Evolutionary conservation across 331 rosid genomes (phyloP).

Genomic region (Cydonia oblonga): DNA sequence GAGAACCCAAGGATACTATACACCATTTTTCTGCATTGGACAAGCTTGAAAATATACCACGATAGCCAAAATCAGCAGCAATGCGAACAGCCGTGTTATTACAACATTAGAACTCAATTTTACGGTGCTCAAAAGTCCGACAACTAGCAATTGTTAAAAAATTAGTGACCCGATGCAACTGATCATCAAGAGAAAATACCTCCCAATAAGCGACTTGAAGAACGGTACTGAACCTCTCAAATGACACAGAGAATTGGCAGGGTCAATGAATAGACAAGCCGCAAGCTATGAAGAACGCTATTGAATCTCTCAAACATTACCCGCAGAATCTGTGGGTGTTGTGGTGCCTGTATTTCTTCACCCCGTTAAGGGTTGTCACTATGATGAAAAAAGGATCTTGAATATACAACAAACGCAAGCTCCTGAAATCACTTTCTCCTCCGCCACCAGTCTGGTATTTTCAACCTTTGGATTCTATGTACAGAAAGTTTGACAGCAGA

Average conservation of each 20-base stretch:
- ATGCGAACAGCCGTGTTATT: background rate
- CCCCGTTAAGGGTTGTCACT: conserved; percentile 13
- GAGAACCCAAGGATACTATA: background rate
- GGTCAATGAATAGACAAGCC: background rate
- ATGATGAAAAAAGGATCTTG: conserved; percentile 8
- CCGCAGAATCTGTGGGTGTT: background rate
- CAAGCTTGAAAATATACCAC: background rate
- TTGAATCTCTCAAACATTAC: conserved; percentile 3
- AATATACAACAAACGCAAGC: conserved; percentile 27
- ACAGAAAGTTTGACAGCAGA: conserved; percentile 56
- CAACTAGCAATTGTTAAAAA: background rate
- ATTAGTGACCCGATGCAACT: background rate
- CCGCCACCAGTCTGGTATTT: conserved; percentile 86
- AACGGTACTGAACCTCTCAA: background rate
- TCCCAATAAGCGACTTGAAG: background rate
- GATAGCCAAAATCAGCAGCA: background rate
- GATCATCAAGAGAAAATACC: background rate
- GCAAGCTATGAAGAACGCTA: background rate
- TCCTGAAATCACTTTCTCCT: conserved; percentile 36
- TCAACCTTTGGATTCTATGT: conserved; percentile 71
- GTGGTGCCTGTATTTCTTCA: background rate
- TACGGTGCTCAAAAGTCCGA: background rate
- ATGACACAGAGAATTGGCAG: background rate
- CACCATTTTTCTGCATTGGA: background rate
- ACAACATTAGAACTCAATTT: background rate